phyloP scores from a whole-genome alignment of 148 eudicot species.

The Pharnaceum exiguum region DNA sequence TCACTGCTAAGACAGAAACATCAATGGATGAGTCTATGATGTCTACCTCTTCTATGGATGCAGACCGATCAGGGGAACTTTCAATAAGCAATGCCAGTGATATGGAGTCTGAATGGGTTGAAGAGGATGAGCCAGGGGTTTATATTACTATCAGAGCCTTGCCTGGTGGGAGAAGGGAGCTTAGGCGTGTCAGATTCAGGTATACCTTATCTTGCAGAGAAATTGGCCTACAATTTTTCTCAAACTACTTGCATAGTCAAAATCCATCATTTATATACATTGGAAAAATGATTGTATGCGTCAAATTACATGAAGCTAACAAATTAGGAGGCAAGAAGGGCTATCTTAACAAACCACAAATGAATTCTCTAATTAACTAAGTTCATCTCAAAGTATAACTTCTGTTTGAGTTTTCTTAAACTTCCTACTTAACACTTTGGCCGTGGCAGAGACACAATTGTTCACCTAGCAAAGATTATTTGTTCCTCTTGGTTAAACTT shows the following conservation, averaged over 20 bases:
- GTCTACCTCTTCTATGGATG: slow-evolving; percentile 81
- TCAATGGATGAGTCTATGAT: slow-evolving; percentile 67
- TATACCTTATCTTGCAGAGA: slow-evolving; percentile 23
- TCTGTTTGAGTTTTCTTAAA: too few species aligned
- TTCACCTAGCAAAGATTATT: too few species aligned
- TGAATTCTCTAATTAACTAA: too few species aligned
- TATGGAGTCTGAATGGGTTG: slow-evolving; percentile 90
- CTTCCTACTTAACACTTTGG: too few species aligned
- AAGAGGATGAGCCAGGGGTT: slow-evolving; percentile 95
- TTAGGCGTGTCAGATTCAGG: slow-evolving; percentile 99
- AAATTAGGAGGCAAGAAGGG: too few species aligned
- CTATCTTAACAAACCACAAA: too few species aligned
- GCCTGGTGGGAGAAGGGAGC: slow-evolving; percentile 85
- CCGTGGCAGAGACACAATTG: too few species aligned
- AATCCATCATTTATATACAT: neutral
- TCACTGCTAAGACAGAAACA: slow-evolving; percentile 65
- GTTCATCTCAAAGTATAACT: too few species aligned
- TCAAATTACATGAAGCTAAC: too few species aligned
- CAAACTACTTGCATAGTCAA: neutral
- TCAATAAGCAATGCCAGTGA: slow-evolving; percentile 90
- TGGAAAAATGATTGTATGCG: too few species aligned
- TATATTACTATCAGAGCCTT: slow-evolving; percentile 86
- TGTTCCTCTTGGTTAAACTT: too few species aligned
- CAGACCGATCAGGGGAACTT: slow-evolving; percentile 78
- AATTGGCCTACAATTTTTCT: neutral